Conservation (phyloP, 768 basidiomycete genomes). For the Lactarius tabidus region DNA sequence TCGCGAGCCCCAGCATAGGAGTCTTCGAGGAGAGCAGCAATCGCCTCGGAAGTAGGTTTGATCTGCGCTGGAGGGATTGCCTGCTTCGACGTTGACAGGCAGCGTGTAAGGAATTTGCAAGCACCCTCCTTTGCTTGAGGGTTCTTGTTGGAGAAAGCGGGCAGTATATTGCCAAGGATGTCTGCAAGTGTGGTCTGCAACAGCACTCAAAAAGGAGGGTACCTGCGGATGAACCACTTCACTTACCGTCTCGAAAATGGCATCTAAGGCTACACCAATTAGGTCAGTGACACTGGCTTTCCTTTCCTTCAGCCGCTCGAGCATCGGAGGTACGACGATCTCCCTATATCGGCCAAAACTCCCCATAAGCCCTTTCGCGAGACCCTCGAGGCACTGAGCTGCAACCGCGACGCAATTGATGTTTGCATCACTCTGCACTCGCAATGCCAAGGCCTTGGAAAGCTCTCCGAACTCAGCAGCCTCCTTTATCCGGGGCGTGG, state of each 20-base stretch:
- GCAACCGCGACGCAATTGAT: constrained; percentile 92
- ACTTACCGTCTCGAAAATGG: constrained; percentile 77
- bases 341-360: constrained; percentile 75
- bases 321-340: constrained; percentile 65
- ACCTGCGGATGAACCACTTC: constrained; percentile 7
- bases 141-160: constrained; percentile 82
- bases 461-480: constrained; percentile 73
- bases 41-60: constrained; percentile 73
- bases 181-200: constrained; percentile 73
- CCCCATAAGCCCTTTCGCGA: constrained; percentile 76
- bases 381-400: constrained; percentile 75
- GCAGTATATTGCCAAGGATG: constrained; percentile 75
- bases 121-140: constrained; percentile 96
- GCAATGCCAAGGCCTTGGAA: constrained; percentile 67
- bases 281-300: constrained; percentile 88
- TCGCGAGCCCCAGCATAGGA: constrained; percentile 83
- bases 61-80: constrained; percentile 73
- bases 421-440: constrained; percentile 88
- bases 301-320: constrained; percentile 91
- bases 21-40: constrained; percentile 79
- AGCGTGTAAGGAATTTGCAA: constrained; percentile 79
- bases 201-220: constrained; percentile 16
- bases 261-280: constrained; percentile 84
- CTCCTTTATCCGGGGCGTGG: constrained; percentile 75
- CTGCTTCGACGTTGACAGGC: constrained; percentile 62